Base-by-base conservation (phyloP, 306 rosid species). In the Mucuna pruriens region DNA sequence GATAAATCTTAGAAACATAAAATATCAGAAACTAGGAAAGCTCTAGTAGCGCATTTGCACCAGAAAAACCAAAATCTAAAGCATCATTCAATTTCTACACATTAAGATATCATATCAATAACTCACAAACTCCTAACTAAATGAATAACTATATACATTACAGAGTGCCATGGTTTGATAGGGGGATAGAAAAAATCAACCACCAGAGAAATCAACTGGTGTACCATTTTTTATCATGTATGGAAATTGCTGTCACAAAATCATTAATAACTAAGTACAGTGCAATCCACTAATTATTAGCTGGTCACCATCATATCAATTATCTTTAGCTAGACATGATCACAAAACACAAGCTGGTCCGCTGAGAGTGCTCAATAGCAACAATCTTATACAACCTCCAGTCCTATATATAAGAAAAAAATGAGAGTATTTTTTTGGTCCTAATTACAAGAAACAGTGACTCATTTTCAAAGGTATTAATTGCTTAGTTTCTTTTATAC, bases 31-130 rank as follows among this genome's bases (percentile, higher is more conserved):
- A 34, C 10, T 23, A n/a, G 10, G n/a, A 76, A 5, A 64, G 36
- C 72, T 77, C 44, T 40, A 69, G 23, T 15, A 78, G 17, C 22
- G 12, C 65, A 46, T 80, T 55, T 40, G 48, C 55, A 76, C 29
- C 23, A 25, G 22, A 66, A 73, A 77, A 82, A 58, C 62, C 61
- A 78, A 67, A 55, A 25, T 22, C 34, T 26, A 58, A 73, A 82
- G 70, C 67, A 77, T 57, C 51, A 57, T 29, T 64, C 55, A 38
- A 58, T 19, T 31, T 72, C 48, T 52, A 55, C 62, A 54, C 15
- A 54, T 55, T 19, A 71, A 71, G 61, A 46, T 81, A 29, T 36
- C 61, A 46, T 81, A 29, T 36, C 61, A 81, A 79, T 38, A 80
- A 81, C 72, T 34, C 31, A 25, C 22, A 52, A 46, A 46, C 48